phyloP scores from a whole-genome alignment of 2,329 filamentous ascomycete species.

The Seiridium cupressi region DNA sequence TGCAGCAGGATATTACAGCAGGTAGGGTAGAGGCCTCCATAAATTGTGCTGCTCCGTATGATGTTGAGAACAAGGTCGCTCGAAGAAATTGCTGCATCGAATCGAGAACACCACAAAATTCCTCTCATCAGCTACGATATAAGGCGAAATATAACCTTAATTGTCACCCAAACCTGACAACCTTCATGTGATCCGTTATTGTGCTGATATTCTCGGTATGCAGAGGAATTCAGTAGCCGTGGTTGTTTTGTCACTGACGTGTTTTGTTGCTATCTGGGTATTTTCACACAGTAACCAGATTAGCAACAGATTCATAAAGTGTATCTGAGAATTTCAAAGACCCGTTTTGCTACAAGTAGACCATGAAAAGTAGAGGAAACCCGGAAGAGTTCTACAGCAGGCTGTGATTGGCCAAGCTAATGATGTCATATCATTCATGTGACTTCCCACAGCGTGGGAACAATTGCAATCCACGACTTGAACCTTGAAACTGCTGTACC shows the following conservation, averaged over 20 bases:
- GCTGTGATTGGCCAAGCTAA: not conserved
- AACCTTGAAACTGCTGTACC: not conserved
- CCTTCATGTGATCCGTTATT: too few relatives aligned
- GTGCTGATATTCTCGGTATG: too few relatives aligned
- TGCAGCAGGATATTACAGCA: constrained; percentile 39
- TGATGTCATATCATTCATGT: not conserved
- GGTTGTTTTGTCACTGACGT: too few relatives aligned
- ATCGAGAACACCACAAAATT: too few relatives aligned
- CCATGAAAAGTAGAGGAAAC: not conserved
- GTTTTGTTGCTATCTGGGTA: too few relatives aligned
- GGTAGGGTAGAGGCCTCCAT: constrained; percentile 55
- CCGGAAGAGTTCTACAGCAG: not conserved
- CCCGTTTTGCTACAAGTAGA: not conserved
- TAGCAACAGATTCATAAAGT: too few relatives aligned
- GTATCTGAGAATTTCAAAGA: too few relatives aligned
- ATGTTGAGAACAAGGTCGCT: constrained; percentile 58
- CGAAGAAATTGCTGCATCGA: constrained; percentile 19
- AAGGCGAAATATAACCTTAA: too few relatives aligned
- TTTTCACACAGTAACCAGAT: too few relatives aligned
- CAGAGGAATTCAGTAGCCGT: too few relatives aligned
- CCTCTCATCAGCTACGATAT: too few relatives aligned
- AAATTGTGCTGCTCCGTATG: constrained; percentile 59
- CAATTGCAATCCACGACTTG: not conserved
- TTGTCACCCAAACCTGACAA: too few relatives aligned
- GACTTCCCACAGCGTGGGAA: not conserved